Evolutionary conservation across 768 basidiomycete genomes (phyloP).

Genomic region (Trichaptum fuscoviolaceum): DNA sequence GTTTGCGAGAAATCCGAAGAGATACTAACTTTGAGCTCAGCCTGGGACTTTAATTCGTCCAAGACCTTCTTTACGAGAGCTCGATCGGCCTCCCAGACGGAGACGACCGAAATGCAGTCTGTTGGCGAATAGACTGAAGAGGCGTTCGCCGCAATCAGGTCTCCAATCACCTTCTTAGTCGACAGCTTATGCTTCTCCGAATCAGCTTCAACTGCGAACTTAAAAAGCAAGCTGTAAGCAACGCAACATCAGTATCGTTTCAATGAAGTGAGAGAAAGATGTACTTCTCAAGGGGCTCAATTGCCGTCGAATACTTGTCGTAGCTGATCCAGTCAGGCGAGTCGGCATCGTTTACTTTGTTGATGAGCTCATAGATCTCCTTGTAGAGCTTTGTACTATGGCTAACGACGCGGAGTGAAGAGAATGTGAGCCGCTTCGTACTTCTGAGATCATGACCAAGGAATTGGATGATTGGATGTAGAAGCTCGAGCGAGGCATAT

Average conservation of each 20-base stretch:
- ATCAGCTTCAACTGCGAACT: not conserved
- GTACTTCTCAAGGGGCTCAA: constrained; percentile 18
- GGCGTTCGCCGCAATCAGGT: not conserved
- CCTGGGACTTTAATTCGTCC: not conserved
- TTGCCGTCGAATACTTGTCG: constrained; percentile 14
- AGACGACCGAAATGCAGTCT: not conserved
- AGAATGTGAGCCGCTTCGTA: not conserved
- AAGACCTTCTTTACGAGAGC: not conserved
- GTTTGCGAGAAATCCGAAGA: too few species aligned
- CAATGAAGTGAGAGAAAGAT: not conserved
- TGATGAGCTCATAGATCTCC: constrained; percentile 11
- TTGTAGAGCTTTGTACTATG: not conserved
- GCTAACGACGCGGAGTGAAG: not conserved
- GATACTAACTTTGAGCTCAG: too few species aligned
- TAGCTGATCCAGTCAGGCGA: constrained; percentile 13
- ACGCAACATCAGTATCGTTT: not conserved
- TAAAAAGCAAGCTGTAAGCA: not conserved
- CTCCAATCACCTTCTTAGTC: not conserved
- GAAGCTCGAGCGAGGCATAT: not conserved
- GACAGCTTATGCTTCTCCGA: not conserved
- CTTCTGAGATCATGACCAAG: not conserved
- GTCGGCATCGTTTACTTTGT: constrained; percentile 8
- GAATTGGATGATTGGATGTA: not conserved
- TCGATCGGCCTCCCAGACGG: not conserved
- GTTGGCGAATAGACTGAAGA: not conserved